phyloP scores from a whole-genome alignment of 2,329 filamentous ascomycete species.

The Stagonosporopsis chrysanthemi region DNA sequence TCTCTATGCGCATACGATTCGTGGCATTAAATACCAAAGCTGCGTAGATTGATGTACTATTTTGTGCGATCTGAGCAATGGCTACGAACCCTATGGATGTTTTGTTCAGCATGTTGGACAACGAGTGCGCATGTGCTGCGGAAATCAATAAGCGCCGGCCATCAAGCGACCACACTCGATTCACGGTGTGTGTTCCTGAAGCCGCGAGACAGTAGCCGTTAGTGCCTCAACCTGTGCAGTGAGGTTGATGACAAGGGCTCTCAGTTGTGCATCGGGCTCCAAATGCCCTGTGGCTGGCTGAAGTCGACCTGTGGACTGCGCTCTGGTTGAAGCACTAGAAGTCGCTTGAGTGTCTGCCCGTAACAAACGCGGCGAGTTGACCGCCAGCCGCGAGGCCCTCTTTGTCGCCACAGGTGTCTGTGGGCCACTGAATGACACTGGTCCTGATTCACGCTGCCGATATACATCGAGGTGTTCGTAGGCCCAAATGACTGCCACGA shows the following conservation, averaged over 20 bases:
- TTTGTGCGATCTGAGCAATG: neutral
- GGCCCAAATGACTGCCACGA: constrained; percentile 72
- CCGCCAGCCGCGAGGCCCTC: constrained; percentile 38
- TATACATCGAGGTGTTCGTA: constrained; percentile 63
- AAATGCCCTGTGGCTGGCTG: constrained; percentile 30
- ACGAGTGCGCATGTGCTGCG: constrained; percentile 20
- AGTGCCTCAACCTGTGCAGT: constrained; percentile 51
- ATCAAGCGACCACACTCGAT: constrained; percentile 43
- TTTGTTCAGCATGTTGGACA: neutral
- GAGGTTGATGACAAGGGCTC: constrained; percentile 49
- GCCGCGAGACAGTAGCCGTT: constrained; percentile 49
- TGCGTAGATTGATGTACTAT: constrained; percentile 1
- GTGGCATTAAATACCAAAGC: neutral
- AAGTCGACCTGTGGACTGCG: constrained; percentile 20
- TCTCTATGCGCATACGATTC: constrained; percentile 7
- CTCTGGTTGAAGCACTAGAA: constrained; percentile 27
- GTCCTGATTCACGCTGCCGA: constrained; percentile 28
- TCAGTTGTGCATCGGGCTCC: constrained; percentile 45
- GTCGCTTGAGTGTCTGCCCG: constrained; percentile 36
- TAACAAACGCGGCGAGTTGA: constrained; percentile 44
- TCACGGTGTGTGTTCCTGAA: constrained; percentile 46
- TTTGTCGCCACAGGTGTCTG: constrained; percentile 38
- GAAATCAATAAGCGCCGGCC: constrained; percentile 48
- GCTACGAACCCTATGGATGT: constrained; percentile 1
- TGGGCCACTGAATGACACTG: constrained; percentile 44